Percentiles rank a stretch among this genome's conserved stretches.
phyloP scores from a whole-genome alignment of 768 basidiomycete species.

The Trametes sanguinea region DNA sequence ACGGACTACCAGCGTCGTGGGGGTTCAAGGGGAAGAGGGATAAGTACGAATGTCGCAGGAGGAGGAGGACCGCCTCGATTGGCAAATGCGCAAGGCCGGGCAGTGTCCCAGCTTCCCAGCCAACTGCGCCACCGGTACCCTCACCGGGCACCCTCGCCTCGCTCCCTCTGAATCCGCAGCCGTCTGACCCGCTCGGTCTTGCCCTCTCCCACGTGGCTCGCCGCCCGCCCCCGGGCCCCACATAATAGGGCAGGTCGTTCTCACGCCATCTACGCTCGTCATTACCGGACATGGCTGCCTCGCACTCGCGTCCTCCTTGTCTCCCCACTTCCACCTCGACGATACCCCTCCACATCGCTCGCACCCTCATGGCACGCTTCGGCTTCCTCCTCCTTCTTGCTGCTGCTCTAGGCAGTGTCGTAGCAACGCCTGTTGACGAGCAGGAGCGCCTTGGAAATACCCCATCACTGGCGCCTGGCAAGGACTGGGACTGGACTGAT shows the following conservation, averaged over 20 bases:
- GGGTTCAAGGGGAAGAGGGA: too few species aligned
- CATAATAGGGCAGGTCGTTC: not conserved
- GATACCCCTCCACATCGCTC: constrained; percentile 6
- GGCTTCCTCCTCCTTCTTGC: constrained; percentile 28
- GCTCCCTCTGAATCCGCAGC: not conserved
- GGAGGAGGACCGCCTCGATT: constrained; percentile 8
- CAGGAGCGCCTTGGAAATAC: constrained; percentile 34
- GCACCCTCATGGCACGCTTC: constrained; percentile 30
- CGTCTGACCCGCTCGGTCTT: not conserved
- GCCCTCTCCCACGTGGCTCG: not conserved
- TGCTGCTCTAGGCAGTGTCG: constrained; percentile 29
- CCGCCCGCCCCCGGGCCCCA: not conserved
- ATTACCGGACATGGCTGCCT: constrained; percentile 12
- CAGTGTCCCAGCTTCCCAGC: not conserved
- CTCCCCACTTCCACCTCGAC: constrained; percentile 17
- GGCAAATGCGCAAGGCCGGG: not conserved
- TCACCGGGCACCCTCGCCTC: constrained; percentile 4
- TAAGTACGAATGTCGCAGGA: not conserved
- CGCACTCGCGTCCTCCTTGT: constrained; percentile 9
- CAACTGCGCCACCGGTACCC: too few species aligned
- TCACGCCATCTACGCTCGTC: constrained; percentile 18
- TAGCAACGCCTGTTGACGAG: constrained; percentile 28
- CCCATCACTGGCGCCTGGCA: constrained; percentile 15
- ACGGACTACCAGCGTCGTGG: constrained; percentile 12
- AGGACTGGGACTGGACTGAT: constrained; percentile 48